Evolutionary conservation across 2,329 filamentous ascomycete species (phyloP), one percentile per base, ranked within the genome.

Genomic region (Claviceps monticola): DNA sequence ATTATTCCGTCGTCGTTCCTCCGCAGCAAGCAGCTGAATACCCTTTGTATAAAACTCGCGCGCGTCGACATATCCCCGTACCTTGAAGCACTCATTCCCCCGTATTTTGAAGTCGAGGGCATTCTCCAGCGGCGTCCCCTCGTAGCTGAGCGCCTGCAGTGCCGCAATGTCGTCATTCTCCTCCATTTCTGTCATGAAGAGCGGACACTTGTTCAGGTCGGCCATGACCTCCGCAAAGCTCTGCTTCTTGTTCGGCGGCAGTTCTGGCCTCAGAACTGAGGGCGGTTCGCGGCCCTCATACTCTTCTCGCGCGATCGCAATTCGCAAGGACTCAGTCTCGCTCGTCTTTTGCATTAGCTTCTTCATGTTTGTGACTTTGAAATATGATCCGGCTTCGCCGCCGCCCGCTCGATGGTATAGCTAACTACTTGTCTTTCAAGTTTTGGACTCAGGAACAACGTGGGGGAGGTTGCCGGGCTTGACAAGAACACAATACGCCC

Each of bases 101-200:
- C 88, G 86, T 64, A 91, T 84, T 61, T 93, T 88, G 72, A 96
- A 96, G 57, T 88, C 88, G 45, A 78, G 71, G 19, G 83, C 86
- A 55, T 95, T 84, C 66, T 97, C 91, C 9, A 83, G 76, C 48
- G 87, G 82, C 8, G 89, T 90, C 19, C 93, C 94, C 71, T 98
- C 93, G 64, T 96, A 95, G 34, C 88, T 88, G 41, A 98, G 73
- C 0, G 93, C 91, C 64, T 87, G 85, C 54, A 98, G 75, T 0
- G 93, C 94, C 60, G 94, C 89, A 0, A 95, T 74, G 58, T 86
- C 82, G 55, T 84, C 74, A 62, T 95, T 95, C 57, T 94, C 86
- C 60, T 87, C 87, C 37, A 96, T 75, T 58, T 87, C 83, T 34
- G 89, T 97, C 93, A 98, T 98, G 74, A 98, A 98, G 39, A 98